Percentiles rank a stretch among this genome's conserved stretches.
phyloP scores from a whole-genome alignment of 441 rosid genomes.

The Gossypium aridum region DNA sequence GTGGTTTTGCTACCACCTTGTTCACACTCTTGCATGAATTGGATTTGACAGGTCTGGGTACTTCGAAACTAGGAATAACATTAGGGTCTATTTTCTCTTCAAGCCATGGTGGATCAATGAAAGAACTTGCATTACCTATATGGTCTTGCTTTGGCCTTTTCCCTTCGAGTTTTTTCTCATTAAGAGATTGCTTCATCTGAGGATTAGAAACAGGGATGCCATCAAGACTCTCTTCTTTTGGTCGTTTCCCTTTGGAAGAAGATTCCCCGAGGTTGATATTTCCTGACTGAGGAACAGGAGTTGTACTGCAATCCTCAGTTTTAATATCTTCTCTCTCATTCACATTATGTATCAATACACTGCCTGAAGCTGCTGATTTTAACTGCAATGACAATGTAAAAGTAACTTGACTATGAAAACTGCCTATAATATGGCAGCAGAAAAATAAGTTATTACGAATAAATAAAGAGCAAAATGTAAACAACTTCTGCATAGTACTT shows the following conservation, averaged over 20 bases:
- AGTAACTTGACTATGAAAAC: background rate
- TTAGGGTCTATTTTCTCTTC: slow-evolving; percentile 42
- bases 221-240: slow-evolving; percentile 46
- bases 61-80: slow-evolving; percentile 8
- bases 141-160: slow-evolving; percentile 55
- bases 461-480: background rate
- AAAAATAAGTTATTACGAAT: background rate
- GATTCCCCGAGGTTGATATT: slow-evolving; percentile 27
- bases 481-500: background rate
- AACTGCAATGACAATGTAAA: slow-evolving; percentile 24
- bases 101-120: slow-evolving; percentile 32
- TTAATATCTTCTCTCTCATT: slow-evolving; percentile 30
- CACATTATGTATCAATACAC: slow-evolving; percentile 11
- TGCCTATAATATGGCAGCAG: background rate
- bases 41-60: slow-evolving; percentile 31
- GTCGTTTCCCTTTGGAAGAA: slow-evolving; percentile 54
- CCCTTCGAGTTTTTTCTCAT: slow-evolving; percentile 34
- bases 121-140: slow-evolving; percentile 35
- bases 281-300: slow-evolving; percentile 19
- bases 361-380: slow-evolving; percentile 8
- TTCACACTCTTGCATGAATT: slow-evolving; percentile 39
- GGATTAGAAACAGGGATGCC: slow-evolving; percentile 24
- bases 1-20: slow-evolving; percentile 47
- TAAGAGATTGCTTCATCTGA: slow-evolving; percentile 13
- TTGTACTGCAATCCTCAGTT: slow-evolving; percentile 38